Conservation (phyloP, 495 filamentous ascomycete species). For the Trichoderma parareesei region DNA sequence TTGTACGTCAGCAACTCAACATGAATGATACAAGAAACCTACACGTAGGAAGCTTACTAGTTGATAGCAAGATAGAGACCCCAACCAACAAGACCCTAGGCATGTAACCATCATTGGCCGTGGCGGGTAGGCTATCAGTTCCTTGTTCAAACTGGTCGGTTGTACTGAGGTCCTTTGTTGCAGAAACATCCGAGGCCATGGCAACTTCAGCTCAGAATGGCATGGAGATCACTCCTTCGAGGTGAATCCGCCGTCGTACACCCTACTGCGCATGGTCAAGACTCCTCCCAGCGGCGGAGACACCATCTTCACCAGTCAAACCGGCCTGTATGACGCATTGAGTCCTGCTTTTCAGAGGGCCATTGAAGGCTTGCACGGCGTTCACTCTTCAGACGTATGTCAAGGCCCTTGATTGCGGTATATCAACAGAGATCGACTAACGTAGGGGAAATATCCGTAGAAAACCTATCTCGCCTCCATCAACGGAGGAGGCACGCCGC, state of each 20-base stretch:
- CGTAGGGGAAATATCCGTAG: slow-evolving; percentile 34
- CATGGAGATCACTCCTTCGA: slow-evolving; percentile 53
- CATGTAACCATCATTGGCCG: slow-evolving; percentile 55
- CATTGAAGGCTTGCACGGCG: slow-evolving; percentile 55
- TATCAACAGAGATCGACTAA: neutral
- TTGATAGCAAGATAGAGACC: slow-evolving; percentile 28
- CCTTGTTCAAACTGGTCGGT: neutral
- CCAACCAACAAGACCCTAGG: slow-evolving; percentile 34
- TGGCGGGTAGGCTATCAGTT: slow-evolving; percentile 30
- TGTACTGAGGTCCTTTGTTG: slow-evolving; percentile 15
- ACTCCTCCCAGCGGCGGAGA: slow-evolving; percentile 66
- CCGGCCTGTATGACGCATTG: slow-evolving; percentile 60
- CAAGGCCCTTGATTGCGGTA: neutral
- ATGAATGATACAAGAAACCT: neutral
- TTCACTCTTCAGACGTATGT: slow-evolving; percentile 50
- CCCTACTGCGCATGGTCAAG: slow-evolving; percentile 54
- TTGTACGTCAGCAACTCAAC: neutral
- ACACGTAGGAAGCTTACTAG: neutral
- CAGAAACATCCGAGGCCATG: slow-evolving; percentile 26
- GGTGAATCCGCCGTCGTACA: slow-evolving; percentile 63
- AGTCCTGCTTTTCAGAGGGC: slow-evolving; percentile 59
- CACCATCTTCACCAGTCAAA: slow-evolving; percentile 63
- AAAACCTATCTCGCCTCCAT: slow-evolving; percentile 32
- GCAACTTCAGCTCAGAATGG: slow-evolving; percentile 24
- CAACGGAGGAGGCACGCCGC: slow-evolving; percentile 46